Evolutionary conservation across 768 basidiomycete species (phyloP).

Genomic region (Melanogaster broomeanus): DNA sequence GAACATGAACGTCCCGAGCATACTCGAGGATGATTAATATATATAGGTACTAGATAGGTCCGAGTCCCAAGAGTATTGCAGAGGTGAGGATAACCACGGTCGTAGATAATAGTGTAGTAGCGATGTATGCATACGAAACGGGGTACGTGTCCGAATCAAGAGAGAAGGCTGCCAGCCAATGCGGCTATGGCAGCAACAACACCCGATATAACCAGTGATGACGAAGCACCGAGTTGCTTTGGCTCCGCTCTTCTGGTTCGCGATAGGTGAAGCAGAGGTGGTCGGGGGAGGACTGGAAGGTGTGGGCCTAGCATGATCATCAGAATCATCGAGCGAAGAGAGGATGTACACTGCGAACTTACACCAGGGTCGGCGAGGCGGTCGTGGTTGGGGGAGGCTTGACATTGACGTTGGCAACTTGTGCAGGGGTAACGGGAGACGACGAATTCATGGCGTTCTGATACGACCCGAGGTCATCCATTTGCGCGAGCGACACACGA

Average conservation of each 20-base stretch:
- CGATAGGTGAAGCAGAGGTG: slow-evolving; percentile 23
- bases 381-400: slow-evolving; percentile 20
- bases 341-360: neutral
- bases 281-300: neutral
- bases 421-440: slow-evolving; percentile 28
- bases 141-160: slow-evolving; percentile 9
- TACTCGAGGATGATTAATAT: too few relatives aligned
- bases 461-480: slow-evolving; percentile 43
- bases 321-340: neutral
- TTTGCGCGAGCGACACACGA: slow-evolving; percentile 52
- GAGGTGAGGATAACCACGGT: neutral
- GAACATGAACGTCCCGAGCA: too few relatives aligned
- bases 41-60: too few relatives aligned
- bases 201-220: slow-evolving; percentile 26
- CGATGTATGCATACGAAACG: slow-evolving; percentile 10
- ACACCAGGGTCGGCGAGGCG: slow-evolving; percentile 3
- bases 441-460: slow-evolving; percentile 43
- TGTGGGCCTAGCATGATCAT: slow-evolving; percentile 4
- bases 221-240: slow-evolving; percentile 21
- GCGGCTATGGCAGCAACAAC: slow-evolving; percentile 24
- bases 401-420: slow-evolving; percentile 18
- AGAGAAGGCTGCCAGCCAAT: slow-evolving; percentile 20
- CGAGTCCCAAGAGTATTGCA: too few relatives aligned
- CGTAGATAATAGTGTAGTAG: slow-evolving; percentile 3
- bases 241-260: slow-evolving; percentile 36